phyloP scores from a whole-genome alignment of 352 stramenopile species.

The Phytophthora sojae region DNA sequence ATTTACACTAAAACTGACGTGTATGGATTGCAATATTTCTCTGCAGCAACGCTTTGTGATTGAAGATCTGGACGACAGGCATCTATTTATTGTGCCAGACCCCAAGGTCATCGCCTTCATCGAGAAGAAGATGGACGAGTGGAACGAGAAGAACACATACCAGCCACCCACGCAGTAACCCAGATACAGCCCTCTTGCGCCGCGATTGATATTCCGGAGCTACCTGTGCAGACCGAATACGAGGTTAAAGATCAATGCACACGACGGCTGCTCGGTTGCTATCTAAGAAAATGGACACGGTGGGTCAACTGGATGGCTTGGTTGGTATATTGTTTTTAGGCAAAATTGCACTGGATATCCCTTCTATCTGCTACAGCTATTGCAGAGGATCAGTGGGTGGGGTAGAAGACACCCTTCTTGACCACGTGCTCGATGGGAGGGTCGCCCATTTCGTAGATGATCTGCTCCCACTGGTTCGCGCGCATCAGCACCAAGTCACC shows the following conservation, averaged over 20 bases:
- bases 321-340: slow-evolving; percentile 7
- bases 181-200: not conserved
- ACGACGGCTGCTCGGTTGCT: not conserved
- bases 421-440: slow-evolving; percentile 80
- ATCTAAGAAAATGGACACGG: slow-evolving; percentile 1
- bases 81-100: slow-evolving; percentile 89
- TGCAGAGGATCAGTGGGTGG: not conserved
- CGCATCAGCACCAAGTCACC: slow-evolving; percentile 76
- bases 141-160: slow-evolving; percentile 91
- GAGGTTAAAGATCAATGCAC: not conserved
- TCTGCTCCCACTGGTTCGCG: slow-evolving; percentile 80
- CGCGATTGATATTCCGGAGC: not conserved
- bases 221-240: not conserved
- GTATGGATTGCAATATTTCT: slow-evolving; percentile 4
- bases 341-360: slow-evolving; percentile 11
- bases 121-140: slow-evolving; percentile 91
- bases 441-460: slow-evolving; percentile 90
- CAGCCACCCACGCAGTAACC: slow-evolving; percentile 68
- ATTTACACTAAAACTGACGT: not conserved
- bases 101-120: slow-evolving; percentile 86
- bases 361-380: not conserved
- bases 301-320: not conserved
- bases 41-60: slow-evolving; percentile 86
- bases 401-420: slow-evolving; percentile 66
- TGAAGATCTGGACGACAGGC: slow-evolving; percentile 85